phyloP scores from a whole-genome alignment of 305 asterid species.

The Fraxinus angustifolia region DNA sequence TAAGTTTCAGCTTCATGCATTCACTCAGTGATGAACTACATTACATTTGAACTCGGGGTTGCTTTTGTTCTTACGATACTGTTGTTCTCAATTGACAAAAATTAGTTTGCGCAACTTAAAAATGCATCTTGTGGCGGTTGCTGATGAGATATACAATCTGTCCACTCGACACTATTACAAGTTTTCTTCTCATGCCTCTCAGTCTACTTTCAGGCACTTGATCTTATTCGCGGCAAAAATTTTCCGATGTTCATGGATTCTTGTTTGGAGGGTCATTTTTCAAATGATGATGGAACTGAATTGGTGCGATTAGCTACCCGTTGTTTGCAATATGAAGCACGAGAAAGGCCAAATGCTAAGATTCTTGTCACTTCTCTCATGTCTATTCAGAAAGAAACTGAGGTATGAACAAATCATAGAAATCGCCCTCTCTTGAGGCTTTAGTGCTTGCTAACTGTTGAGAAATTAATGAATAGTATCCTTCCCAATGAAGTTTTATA shows the following conservation, averaged over 20 bases:
- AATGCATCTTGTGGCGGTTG: background rate
- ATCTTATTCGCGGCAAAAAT: constrained; percentile 55
- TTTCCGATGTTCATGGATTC: constrained; percentile 65
- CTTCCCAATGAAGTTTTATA: background rate
- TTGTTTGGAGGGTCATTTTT: constrained; percentile 65
- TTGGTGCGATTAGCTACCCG: constrained; percentile 59
- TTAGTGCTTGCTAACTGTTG: background rate
- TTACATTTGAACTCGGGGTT: background rate
- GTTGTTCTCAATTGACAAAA: background rate
- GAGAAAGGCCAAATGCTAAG: constrained; percentile 60
- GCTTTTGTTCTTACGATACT: background rate
- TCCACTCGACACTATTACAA: background rate
- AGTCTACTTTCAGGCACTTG: constrained; percentile 49
- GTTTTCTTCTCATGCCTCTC: background rate
- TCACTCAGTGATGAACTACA: background rate
- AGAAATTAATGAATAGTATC: background rate
- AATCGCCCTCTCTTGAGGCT: background rate
- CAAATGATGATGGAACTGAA: constrained; percentile 62
- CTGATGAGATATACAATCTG: background rate
- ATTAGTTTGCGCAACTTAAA: background rate
- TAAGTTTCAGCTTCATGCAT: background rate
- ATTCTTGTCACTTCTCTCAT: constrained; percentile 44
- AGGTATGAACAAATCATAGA: constrained; percentile 31
- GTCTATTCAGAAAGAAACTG: constrained; percentile 57
- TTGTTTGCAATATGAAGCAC: constrained; percentile 65